Base-by-base conservation (phyloP, 2,329 filamentous ascomycete species). In the Talaromyces sp. region DNA sequence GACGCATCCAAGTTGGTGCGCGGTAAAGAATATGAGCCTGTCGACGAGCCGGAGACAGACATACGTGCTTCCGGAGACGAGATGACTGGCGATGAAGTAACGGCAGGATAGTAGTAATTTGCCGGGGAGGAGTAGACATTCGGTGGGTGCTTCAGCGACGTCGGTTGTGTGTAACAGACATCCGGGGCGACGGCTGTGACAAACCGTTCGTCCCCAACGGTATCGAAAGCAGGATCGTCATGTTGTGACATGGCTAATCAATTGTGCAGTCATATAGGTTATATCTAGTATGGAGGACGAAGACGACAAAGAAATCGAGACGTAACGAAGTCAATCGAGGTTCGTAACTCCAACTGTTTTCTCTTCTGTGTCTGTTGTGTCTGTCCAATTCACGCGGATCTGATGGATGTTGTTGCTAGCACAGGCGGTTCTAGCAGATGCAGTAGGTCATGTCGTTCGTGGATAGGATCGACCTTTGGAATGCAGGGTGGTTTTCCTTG, bases 1-100 rank as follows among this genome's bases (percentile, higher is more conserved):
- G 65, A 58, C 19, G 62, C 58, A 29, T 64, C 60, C 52, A 43
- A 38, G 24, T 59, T 55, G 58, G 62, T 59, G 24, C 63, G 57
- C 31, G 69, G 63, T 56, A 65, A 65, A 8, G 64, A 60, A 9
- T 63, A 64, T 51, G 66, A 68, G 62, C 62, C 66, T 21, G 62
- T 59, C 17, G 62, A 63, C 41, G 66, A 66, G 58, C 65, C 65
- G 32, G 72, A 68, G 13, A 67, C 63, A 58, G 66, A 65, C 29
- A 65, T 63, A 41, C 62, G 67, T 27, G 59, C 56, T 53, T 69
- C 64, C 11, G 59, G 59, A 13, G 62, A 63, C 26, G 62, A 62
- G 29, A 50, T 55, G 24, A 27, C 46, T 35, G 58, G 62, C 21
- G 58, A 41, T 10, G 32, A 55, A 55, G 49, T 19, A 6, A 19